These are phyloP conservation scores for Acmispon strigosus DNA, from an alignment of 306 rosid species.

Conservation along the genomic window DNA sequence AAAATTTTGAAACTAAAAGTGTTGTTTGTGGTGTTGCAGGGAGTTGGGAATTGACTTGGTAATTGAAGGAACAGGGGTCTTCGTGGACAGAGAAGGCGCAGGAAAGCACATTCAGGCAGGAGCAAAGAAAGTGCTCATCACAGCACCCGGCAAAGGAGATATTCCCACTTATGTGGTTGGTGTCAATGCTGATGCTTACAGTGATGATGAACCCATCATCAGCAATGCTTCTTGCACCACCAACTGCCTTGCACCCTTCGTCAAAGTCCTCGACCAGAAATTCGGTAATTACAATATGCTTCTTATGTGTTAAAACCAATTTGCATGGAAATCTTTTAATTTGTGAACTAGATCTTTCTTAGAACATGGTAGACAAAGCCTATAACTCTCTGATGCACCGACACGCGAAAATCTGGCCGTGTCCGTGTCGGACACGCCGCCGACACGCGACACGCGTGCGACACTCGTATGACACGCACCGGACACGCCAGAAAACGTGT, in stretches of 20 bases:
- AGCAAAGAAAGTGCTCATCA: slow-evolving; percentile 78
- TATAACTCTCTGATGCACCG: too few species aligned
- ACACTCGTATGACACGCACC: too few species aligned
- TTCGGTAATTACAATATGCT: too few species aligned
- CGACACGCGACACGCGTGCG: too few species aligned
- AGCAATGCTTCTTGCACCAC: slow-evolving; percentile 95
- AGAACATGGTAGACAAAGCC: too few species aligned
- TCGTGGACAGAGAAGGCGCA: slow-evolving; percentile 82
- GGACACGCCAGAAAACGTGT: too few species aligned
- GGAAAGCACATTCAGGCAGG: slow-evolving; percentile 80
- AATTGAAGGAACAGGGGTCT: slow-evolving; percentile 87
- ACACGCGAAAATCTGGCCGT: too few species aligned
- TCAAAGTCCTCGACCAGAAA: slow-evolving; percentile 79
- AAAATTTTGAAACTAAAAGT: too few species aligned
- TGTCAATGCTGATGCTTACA: slow-evolving; percentile 67
- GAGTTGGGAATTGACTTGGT: slow-evolving; percentile 67
- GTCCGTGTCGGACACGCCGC: too few species aligned
- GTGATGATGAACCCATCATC: slow-evolving; percentile 55
- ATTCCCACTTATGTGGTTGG: slow-evolving; percentile 85
- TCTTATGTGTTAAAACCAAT: too few species aligned
- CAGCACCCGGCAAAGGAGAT: slow-evolving; percentile 90
- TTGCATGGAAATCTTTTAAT: too few species aligned
- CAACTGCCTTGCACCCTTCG: slow-evolving; percentile 88
- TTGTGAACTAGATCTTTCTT: too few species aligned
- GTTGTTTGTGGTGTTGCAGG: slow-evolving; percentile 30